Conservation (phyloP, 805 yeast genomes). For the Saturnispora besseyi region DNA sequence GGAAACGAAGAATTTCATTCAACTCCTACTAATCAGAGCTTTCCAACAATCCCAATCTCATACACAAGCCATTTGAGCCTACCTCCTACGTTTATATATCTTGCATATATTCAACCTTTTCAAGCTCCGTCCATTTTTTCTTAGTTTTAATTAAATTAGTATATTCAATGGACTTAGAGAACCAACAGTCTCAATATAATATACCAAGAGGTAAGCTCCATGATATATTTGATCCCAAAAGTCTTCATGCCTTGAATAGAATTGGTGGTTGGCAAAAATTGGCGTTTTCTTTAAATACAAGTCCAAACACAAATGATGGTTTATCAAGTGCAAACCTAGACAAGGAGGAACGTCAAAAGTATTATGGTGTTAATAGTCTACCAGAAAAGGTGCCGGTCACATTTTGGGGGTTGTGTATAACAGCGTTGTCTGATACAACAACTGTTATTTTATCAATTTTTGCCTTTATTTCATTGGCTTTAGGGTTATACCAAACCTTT, state of each 20-base stretch:
- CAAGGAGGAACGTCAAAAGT: constrained; percentile 29
- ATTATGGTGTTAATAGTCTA: constrained; percentile 60
- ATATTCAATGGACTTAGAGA: constrained; percentile 13
- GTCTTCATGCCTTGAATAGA: constrained; percentile 33
- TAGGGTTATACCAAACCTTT: constrained; percentile 88
- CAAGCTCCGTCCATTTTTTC: background rate
- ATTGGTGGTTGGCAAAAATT: constrained; percentile 37
- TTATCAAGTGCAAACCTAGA: constrained; percentile 30
- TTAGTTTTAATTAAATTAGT: background rate
- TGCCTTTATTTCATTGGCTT: constrained; percentile 78
- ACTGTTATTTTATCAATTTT: constrained; percentile 76
- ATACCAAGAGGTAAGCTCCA: constrained; percentile 31
- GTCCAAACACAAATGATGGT: constrained; percentile 31
- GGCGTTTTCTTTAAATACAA: constrained; percentile 28
- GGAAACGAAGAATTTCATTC: background rate
- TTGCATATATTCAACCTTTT: background rate
- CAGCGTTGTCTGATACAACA: constrained; percentile 87
- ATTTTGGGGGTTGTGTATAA: constrained; percentile 59
- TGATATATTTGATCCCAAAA: constrained; percentile 55
- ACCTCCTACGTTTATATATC: background rate
- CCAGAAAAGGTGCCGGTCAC: constrained; percentile 69
- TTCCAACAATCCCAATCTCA: background rate
- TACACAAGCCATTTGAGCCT: too few relatives aligned
- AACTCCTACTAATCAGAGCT: background rate
- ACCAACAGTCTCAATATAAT: constrained; percentile 13